Evolutionary conservation across 495 filamentous ascomycete genomes (phyloP), one percentile per base, ranked within the genome.

Genomic region (Physcia stellaris): DNA sequence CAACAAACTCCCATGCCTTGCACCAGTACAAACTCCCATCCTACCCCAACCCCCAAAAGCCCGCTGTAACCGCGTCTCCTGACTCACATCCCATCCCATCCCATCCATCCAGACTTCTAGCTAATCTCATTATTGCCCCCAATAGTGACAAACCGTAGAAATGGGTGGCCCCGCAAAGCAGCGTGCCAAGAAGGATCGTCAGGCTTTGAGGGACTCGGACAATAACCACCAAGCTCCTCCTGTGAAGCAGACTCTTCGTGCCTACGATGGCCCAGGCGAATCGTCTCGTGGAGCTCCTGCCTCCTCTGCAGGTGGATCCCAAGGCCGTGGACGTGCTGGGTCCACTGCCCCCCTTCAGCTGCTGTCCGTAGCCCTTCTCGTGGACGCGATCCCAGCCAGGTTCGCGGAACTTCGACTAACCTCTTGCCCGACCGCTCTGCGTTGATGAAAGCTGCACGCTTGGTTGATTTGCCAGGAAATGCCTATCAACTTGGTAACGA

Each of bases 251-350:
- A n/a, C n/a, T n/a, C 26, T 13, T 28, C 9, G 26, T 28, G 26
- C 9, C 9, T 13, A 28, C 9, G n/a, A 28, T 28, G 26, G 24
- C 37, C n/a, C 19, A 15, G 21, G 32, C 18, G 37, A 40, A 6
- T 24, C 24, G 2, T 28, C 37, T 4, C 32, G 24, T 4, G 35
- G 28, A 4, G 22, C 22, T 11, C 35, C 35, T n/a, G 35, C 22
- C 2, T 37, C 35, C 6, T 37, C 35, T 2, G 15, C 35, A 26
- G 35, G 35, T n/a, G n/a, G n/a, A n/a, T n/a, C n/a, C n/a, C n/a
- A n/a, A 77, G 68, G 40, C 61, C 87, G 6, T 93, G 62, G 77
- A 94, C 4, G 70, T 74, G 9, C 67, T 93, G 16, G 58, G 95
- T 24, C 74, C 71, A 39, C 29, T 17, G 37, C n/a, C 1, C 37